A percentile compares a stretch with the other conserved stretches of the same genome.
Evolutionary conservation across 176 grass and related monocot species (phyloP).

Genomic region (Aechmea fasciata): DNA sequence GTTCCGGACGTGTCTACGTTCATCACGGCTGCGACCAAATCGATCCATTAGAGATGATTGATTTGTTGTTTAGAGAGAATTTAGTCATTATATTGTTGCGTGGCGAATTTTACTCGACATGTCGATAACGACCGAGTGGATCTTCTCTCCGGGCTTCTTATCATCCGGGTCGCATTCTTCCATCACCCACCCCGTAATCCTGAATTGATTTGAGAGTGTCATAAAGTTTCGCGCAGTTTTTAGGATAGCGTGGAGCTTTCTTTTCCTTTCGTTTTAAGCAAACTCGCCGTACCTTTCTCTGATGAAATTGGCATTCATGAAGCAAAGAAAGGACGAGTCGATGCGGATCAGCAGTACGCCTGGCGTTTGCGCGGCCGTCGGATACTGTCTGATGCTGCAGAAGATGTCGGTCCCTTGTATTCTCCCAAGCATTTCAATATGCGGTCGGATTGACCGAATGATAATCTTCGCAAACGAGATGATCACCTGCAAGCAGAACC

Average conservation of each 20-base stretch:
- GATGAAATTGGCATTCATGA: conserved; percentile 76
- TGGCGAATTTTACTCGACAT: conserved; percentile 56
- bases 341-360: conserved; percentile 44
- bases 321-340: conserved; percentile 75
- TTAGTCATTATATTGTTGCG: not conserved
- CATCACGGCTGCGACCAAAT: conserved; percentile 46
- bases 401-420: conserved; percentile 67
- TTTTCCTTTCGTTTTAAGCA: too few species aligned
- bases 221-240: too few species aligned
- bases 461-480: conserved; percentile 84
- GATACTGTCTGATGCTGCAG: conserved; percentile 78
- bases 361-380: conserved; percentile 35
- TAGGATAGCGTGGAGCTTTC: too few species aligned
- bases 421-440: conserved; percentile 67
- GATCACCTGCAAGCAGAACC: conserved; percentile 35
- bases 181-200: conserved; percentile 43
- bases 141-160: conserved; percentile 38
- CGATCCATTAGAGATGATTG: not conserved
- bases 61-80: conserved; percentile 3
- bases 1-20: conserved; percentile 92
- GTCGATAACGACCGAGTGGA: conserved; percentile 60
- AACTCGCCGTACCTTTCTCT: conserved; percentile 54
- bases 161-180: conserved; percentile 34
- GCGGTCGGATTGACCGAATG: conserved; percentile 55
- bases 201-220: conserved; percentile 24